Percentiles rank a stretch among this genome's conserved stretches.
Conservation (phyloP, 2,329 filamentous ascomycete species). For the Stemphylium lycopersici region DNA sequence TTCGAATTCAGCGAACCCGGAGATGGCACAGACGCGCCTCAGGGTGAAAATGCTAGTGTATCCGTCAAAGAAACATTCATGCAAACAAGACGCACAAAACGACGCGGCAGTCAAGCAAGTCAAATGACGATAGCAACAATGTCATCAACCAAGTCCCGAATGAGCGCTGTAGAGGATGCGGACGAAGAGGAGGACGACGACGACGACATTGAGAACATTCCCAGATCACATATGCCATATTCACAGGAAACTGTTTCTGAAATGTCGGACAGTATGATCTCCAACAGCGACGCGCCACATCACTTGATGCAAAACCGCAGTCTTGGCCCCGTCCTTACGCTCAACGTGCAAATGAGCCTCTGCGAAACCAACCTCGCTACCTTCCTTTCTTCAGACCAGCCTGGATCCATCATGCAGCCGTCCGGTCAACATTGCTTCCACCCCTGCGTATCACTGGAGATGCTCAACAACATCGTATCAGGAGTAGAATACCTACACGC, state of each 20-base stretch:
- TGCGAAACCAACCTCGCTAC: slow-evolving; percentile 67
- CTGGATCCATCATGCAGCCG: slow-evolving; percentile 13
- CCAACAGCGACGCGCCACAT: slow-evolving; percentile 45
- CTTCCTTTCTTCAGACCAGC: slow-evolving; percentile 54
- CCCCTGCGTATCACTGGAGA: slow-evolving; percentile 59
- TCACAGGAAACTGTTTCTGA: slow-evolving; percentile 28
- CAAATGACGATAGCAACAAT: slow-evolving; percentile 49
- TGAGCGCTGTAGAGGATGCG: slow-evolving; percentile 45
- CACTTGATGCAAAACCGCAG: slow-evolving; percentile 28
- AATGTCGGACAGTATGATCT: slow-evolving; percentile 40
- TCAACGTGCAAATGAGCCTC: slow-evolving; percentile 73
- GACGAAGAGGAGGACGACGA: slow-evolving; percentile 49
- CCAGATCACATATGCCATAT: slow-evolving; percentile 36
- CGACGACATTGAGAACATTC: slow-evolving; percentile 58
- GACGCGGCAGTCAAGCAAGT: slow-evolving; percentile 43
- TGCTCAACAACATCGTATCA: slow-evolving; percentile 66
- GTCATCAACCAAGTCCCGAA: slow-evolving; percentile 51
- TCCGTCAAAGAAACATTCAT: slow-evolving; percentile 42
- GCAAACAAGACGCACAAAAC: slow-evolving; percentile 27
- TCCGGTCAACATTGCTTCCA: slow-evolving; percentile 66
- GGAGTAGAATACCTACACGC: slow-evolving; percentile 70
- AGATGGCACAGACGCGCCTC: slow-evolving; percentile 14
- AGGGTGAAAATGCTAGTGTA: slow-evolving; percentile 11
- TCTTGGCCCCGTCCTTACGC: slow-evolving; percentile 50
- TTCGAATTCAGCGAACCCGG: slow-evolving; percentile 40